Percentiles rank a stretch among this genome's conserved stretches.
Conservation (phyloP, 2,329 filamentous ascomycete genomes). For the Aspergillus fijiensis region DNA sequence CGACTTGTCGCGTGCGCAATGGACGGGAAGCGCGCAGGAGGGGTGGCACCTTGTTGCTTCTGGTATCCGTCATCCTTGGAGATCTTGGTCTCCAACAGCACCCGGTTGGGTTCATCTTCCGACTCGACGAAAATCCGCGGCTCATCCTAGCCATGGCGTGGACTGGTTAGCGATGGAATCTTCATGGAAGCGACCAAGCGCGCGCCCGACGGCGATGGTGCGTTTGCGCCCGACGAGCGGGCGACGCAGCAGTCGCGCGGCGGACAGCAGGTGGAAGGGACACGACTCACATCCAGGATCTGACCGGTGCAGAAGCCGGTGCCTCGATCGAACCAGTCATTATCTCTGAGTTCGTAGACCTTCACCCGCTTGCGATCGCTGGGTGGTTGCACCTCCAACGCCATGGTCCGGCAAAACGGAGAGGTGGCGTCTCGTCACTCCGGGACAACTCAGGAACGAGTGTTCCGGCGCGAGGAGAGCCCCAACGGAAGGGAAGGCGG, state of each 20-base stretch:
- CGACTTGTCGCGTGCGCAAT: constrained; percentile 14
- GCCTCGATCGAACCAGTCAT: constrained; percentile 98
- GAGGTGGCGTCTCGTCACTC: constrained; percentile 40
- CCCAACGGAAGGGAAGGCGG: constrained; percentile 14
- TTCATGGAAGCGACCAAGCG: constrained; percentile 3
- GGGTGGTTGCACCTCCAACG: constrained; percentile 48
- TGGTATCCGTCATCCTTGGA: constrained; percentile 94
- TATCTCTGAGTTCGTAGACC: constrained; percentile 96
- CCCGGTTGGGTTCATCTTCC: constrained; percentile 81
- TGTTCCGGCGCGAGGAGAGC: constrained; percentile 36
- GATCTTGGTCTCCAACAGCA: constrained; percentile 85
- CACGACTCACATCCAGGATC: constrained; percentile 64
- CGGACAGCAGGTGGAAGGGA: not conserved
- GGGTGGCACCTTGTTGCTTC: constrained; percentile 80
- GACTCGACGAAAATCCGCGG: constrained; percentile 88
- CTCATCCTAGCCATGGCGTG: constrained; percentile 61
- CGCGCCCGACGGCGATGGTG: constrained; percentile 18
- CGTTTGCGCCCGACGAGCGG: constrained; percentile 21
- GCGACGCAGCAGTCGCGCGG: constrained; percentile 17
- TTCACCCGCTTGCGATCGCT: constrained; percentile 72
- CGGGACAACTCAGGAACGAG: constrained; percentile 37
- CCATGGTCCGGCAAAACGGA: constrained; percentile 43
- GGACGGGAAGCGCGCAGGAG: constrained; percentile 27
- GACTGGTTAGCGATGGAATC: constrained; percentile 14
- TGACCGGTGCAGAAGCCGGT: constrained; percentile 91